phyloP scores from a whole-genome alignment of 2,329 filamentous ascomycete species.

The Colletotrichum zoysiae region DNA sequence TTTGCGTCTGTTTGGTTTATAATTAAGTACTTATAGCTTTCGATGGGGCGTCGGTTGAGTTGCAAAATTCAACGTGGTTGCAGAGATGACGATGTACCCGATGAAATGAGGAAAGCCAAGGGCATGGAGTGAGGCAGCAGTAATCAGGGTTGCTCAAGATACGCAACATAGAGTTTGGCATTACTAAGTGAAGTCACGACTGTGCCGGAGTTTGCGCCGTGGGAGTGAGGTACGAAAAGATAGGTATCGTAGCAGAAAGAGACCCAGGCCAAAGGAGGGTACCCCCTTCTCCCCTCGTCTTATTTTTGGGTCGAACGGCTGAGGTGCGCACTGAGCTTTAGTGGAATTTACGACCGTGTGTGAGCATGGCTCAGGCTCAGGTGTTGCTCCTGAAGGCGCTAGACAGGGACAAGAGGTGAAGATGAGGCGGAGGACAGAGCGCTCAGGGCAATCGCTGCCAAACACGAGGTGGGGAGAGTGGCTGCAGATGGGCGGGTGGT shows the following conservation, averaged over 20 bases:
- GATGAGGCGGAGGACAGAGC: conserved; percentile 34
- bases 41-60: not conserved
- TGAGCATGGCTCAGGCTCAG: conserved; percentile 13
- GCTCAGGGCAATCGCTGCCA: conserved; percentile 8
- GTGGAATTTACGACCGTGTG: not conserved
- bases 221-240: not conserved
- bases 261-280: not conserved
- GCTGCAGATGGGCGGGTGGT: conserved; percentile 6
- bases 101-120: not conserved
- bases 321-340: not conserved
- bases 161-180: not conserved
- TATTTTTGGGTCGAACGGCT: conserved; percentile 11
- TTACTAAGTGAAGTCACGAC: conserved; percentile 5
- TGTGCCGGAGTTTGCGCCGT: not conserved
- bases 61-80: not conserved
- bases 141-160: not conserved
- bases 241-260: not conserved
- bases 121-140: not conserved
- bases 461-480: conserved; percentile 17
- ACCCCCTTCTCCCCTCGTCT: not conserved
- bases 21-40: not conserved
- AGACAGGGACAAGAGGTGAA: conserved; percentile 22
- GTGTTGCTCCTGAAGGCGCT: conserved; percentile 10
- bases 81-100: not conserved
- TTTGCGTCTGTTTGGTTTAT: conserved; percentile 6